These are phyloP conservation scores for Pseudocercospora eumusae DNA, from an alignment of 2,329 filamentous ascomycete species.

Conservation along the genomic window DNA sequence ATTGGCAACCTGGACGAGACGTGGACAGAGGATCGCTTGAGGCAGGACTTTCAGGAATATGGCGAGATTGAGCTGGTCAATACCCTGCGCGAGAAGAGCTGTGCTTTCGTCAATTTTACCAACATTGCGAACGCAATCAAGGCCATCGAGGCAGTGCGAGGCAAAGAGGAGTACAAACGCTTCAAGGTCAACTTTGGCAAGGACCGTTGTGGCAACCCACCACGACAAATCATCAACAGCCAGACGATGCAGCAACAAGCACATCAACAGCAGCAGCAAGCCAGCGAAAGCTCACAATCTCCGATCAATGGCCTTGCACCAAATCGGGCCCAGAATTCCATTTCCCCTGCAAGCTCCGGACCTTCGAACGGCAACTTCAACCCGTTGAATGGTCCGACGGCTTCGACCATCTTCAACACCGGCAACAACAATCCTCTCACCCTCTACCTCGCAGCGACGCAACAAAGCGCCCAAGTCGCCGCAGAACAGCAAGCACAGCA, in stretches of 20 bases:
- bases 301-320: conserved; percentile 61
- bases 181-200: conserved; percentile 99
- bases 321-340: conserved; percentile 58
- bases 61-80: conserved; percentile 98
- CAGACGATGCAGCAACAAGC: conserved; percentile 63
- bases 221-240: conserved; percentile 72
- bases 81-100: conserved; percentile 95
- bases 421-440: conserved; percentile 84
- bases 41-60: conserved; percentile 95
- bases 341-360: conserved; percentile 61
- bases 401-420: conserved; percentile 75
- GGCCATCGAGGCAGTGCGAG: conserved; percentile 92
- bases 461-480: conserved; percentile 67
- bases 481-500: conserved; percentile 54
- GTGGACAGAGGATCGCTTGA: conserved; percentile 92
- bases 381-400: conserved; percentile 63
- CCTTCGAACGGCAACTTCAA: conserved; percentile 62
- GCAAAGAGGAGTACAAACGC: conserved; percentile 92
- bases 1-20: conserved; percentile 96
- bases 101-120: conserved; percentile 98
- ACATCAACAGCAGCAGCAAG: conserved; percentile 62
- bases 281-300: conserved; percentile 58
- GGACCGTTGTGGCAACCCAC: conserved; percentile 94
- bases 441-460: conserved; percentile 69
- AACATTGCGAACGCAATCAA: conserved; percentile 99